Evolutionary conservation across 257 asterid species (phyloP).

Genomic region (Fraxinus quadrangulata): DNA sequence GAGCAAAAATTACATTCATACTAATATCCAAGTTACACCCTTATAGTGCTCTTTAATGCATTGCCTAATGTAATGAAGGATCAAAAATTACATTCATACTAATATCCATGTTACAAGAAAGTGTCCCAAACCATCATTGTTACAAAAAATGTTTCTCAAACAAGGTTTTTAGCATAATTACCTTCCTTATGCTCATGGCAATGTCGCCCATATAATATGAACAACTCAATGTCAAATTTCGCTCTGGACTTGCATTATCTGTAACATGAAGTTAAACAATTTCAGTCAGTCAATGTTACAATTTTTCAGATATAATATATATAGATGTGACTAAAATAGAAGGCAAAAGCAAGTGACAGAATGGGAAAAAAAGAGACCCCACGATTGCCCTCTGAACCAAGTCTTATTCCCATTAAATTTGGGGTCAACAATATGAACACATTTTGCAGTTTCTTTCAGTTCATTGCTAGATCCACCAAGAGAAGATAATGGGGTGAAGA

Average conservation of each 20-base stretch:
- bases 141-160: background rate
- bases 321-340: background rate
- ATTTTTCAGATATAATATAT: background rate
- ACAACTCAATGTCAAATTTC: slow-evolving; percentile 73
- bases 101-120: slow-evolving; percentile 6
- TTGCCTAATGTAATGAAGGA: background rate
- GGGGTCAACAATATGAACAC: background rate
- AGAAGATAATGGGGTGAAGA: background rate
- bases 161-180: slow-evolving; percentile 28
- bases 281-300: slow-evolving; percentile 16
- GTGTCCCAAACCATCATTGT: background rate
- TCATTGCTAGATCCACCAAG: background rate
- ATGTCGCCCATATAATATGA: slow-evolving; percentile 91
- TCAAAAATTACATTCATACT: background rate
- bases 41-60: too few relatives aligned
- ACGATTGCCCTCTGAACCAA: background rate
- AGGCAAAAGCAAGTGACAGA: background rate
- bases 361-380: too few relatives aligned
- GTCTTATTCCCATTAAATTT: background rate
- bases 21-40: background rate
- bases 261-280: slow-evolving; percentile 35
- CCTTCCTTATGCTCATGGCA: slow-evolving; percentile 90
- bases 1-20: background rate
- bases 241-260: slow-evolving; percentile 83
- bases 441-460: background rate